A percentile compares a stretch with the other conserved stretches of the same genome.
Conservation (phyloP, 192 early-diverging fungal genomes). For the Backusella parvicylindrica region DNA sequence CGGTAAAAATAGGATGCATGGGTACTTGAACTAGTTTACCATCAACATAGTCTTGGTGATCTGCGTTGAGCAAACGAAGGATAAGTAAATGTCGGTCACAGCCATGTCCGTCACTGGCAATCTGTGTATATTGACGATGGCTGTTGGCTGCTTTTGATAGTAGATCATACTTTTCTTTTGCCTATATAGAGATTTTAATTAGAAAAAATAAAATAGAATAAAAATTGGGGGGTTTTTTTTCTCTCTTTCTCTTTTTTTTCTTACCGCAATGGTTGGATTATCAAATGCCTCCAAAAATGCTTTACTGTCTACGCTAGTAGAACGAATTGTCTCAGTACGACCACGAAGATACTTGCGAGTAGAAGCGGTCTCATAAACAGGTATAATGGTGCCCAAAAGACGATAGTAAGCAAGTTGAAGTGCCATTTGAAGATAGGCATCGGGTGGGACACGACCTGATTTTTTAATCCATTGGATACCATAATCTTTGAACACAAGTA, state of each 20-base stretch:
- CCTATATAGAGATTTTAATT: neutral
- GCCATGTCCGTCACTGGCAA: slow-evolving; percentile 73
- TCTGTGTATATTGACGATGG: slow-evolving; percentile 65
- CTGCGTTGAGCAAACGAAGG: slow-evolving; percentile 55
- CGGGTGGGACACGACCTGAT: slow-evolving; percentile 62
- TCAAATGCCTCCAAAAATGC: slow-evolving; percentile 72
- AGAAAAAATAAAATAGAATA: neutral
- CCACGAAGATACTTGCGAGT: slow-evolving; percentile 80
- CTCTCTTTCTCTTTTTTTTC: neutral
- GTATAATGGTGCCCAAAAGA: slow-evolving; percentile 53
- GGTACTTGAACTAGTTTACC: neutral
- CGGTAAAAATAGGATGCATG: slow-evolving; percentile 58
- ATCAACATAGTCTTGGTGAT: slow-evolving; percentile 20
- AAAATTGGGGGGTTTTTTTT: neutral
- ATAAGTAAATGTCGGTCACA: slow-evolving; percentile 85
- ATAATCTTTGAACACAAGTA: slow-evolving; percentile 68
- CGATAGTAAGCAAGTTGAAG: slow-evolving; percentile 84
- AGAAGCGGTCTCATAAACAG: slow-evolving; percentile 85
- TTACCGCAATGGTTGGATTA: slow-evolving; percentile 25
- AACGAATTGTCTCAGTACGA: slow-evolving; percentile 84
- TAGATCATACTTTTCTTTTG: slow-evolving; percentile 28
- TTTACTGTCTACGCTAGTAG: slow-evolving; percentile 62
- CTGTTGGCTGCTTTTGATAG: slow-evolving; percentile 60
- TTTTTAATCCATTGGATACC: slow-evolving; percentile 78
- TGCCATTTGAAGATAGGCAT: slow-evolving; percentile 86